Evolutionary conservation across 257 asterid species (phyloP), one percentile per base, ranked within the genome.

Genomic region (Nicotiana paniculata): DNA sequence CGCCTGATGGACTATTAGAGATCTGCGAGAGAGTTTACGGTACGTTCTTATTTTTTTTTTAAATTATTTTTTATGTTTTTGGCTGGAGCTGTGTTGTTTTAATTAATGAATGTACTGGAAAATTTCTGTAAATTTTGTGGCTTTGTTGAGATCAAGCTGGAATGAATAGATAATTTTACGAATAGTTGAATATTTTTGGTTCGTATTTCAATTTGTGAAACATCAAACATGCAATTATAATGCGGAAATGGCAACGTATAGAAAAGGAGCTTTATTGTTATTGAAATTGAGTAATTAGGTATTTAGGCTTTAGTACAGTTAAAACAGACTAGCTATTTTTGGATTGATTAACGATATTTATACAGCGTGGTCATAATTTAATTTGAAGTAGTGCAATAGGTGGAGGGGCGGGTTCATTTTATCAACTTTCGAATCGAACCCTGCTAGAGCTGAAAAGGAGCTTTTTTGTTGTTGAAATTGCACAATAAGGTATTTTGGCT

Each of bases 1-100:
- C 98, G 53, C 96, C 95, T 16, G 97, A 94, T 83, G 98, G 98
- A 78, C 97, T 94, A 61, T 91, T 94, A 51, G 98, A 94, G 93
- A 93, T 93, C 90, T 85, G 91, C 88, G 98, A 94, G 88, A 86
- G 97, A 83, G 97, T 94, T 88, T 94, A 91, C 77, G 98, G 98
- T 94, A 84, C 70, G 89, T 12, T 85, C 82, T 70, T 51, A 1
- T 68, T 64, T 11, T 28, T 51, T 66, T 61, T 21, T 7, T 26
- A 80, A 80, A 6, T 53, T 30, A 6, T 21, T 32, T 32, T 43
- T 43, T 8, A 43, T 43, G 51, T 13, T 66, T 33, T 30, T 57
- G 80, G 80, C n/a, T 37, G 18, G 58, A 53, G 6, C 58, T 53
- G 58, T 43, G 51, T 0, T 43, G 2, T 43, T 43, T 10, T 5